Evolutionary conservation across 306 rosid genomes (phyloP).

Genomic region (Crotalaria pallida): DNA sequence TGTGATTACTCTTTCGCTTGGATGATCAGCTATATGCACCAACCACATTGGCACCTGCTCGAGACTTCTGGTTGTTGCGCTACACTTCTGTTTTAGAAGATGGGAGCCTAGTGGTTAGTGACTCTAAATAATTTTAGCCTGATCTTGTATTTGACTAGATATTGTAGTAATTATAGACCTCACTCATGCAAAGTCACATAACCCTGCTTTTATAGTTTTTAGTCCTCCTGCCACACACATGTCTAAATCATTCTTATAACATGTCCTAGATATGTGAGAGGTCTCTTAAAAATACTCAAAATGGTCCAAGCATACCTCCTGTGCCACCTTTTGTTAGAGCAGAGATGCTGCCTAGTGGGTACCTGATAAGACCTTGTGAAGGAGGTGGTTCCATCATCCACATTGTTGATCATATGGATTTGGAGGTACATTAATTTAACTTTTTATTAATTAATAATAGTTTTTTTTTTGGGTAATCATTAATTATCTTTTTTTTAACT

Average conservation of each 20-base stretch:
- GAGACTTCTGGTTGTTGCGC: slow-evolving; percentile 96
- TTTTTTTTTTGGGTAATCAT: no score
- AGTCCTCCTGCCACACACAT: not conserved
- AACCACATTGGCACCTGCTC: slow-evolving; percentile 95
- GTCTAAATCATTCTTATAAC: slow-evolving; percentile 17
- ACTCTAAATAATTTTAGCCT: not conserved
- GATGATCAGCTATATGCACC: slow-evolving; percentile 75
- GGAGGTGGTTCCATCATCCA: slow-evolving; percentile 98
- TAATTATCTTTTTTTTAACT: not conserved
- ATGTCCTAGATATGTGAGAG: slow-evolving; percentile 71
- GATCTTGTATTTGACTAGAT: not conserved
- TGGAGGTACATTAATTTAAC: slow-evolving; percentile 55
- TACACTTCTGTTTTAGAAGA: slow-evolving; percentile 94
- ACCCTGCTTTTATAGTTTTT: not conserved
- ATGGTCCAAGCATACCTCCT: slow-evolving; percentile 95
- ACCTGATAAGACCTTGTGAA: slow-evolving; percentile 90
- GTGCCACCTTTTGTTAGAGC: slow-evolving; percentile 97
- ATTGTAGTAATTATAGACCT: not conserved
- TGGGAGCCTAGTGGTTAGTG: slow-evolving; percentile 88
- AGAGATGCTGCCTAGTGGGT: slow-evolving; percentile 95
- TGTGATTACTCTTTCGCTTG: not conserved
- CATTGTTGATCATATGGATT: slow-evolving; percentile 89
- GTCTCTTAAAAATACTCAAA: slow-evolving; percentile 92
- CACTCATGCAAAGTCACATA: not conserved
- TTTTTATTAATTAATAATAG: not conserved